Base-by-base conservation (phyloP, 1,284 basidiomycete species). In the Volvariella surrecta region DNA sequence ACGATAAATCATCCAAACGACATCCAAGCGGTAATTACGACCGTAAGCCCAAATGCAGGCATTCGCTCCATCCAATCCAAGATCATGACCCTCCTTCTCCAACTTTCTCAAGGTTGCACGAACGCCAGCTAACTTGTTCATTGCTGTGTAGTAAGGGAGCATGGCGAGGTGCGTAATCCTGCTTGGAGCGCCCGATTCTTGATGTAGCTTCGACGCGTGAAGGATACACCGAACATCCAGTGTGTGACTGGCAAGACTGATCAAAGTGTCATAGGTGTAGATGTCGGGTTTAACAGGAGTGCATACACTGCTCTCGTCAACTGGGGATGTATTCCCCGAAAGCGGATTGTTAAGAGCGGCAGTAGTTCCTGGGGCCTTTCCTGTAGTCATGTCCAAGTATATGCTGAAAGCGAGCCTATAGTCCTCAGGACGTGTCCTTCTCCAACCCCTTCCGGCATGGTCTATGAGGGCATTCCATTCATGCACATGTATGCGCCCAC, bases 391-490 rank as follows among this genome's bases (percentile, higher is more conserved):
- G 53, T 82, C 80, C 39, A 64, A 62, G 55, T 72, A 81, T 21
- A 82, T 66, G 48, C 69, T 69, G 47, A 87, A 60, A n/a, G 82
- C 71, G 31, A 68, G 64, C 45, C 71, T 66, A 58, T 80, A 82
- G 46, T 84, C 77, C 44, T 71, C 69, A 38, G 66, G 49, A 21
- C 65, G 61, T 30, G 73, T 72, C 54, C 70, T 76, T 47, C 82
- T 70, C 63, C 72, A 76, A 1, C 82, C 81, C 48, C 70, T 74
- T n/a, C 79, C 83, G 0, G 79, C 76, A 56, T 67, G 69, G 52
- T 83, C 70, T 47, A 88, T 74, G 35, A 89, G 67, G 4, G 74
- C 64, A 55, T 88, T 89, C 82, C 85, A 88, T 57, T 88, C 75
- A 68, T 75, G 76, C 11, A 65, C 51, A 47, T 70, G 64, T 30